phyloP scores from a whole-genome alignment of 1,284 basidiomycete genomes.

The Ustilago nuda region DNA sequence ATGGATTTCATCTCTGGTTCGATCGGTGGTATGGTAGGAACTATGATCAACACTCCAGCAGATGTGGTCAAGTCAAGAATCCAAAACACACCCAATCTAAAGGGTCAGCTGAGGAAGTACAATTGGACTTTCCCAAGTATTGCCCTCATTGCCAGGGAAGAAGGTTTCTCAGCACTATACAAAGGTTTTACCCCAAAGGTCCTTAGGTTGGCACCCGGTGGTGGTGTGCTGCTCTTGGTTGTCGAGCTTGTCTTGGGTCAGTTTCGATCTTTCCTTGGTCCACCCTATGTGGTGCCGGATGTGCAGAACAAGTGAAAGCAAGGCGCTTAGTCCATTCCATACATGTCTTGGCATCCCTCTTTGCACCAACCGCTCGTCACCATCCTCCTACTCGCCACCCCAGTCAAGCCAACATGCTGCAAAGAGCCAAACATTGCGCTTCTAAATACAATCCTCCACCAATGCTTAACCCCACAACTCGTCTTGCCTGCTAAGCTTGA shows the following conservation, averaged over 20 bases:
- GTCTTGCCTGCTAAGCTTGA: too few species aligned
- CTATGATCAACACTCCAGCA: slow-evolving; percentile 81
- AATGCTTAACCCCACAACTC: too few species aligned
- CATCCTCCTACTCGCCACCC: too few species aligned
- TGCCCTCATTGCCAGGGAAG: slow-evolving; percentile 85
- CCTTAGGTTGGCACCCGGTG: slow-evolving; percentile 88
- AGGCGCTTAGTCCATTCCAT: neutral
- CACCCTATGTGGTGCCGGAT: slow-evolving; percentile 54
- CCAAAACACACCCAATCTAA: slow-evolving; percentile 75
- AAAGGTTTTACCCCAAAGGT: slow-evolving; percentile 81
- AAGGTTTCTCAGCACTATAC: slow-evolving; percentile 89
- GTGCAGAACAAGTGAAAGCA: slow-evolving; percentile 1
- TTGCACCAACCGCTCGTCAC: too few species aligned
- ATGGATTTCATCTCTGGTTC: slow-evolving; percentile 94
- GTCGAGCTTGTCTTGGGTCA: slow-evolving; percentile 63
- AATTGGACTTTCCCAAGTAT: slow-evolving; percentile 82
- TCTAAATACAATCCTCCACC: too few species aligned
- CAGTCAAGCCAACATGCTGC: too few species aligned
- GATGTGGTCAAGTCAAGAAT: slow-evolving; percentile 97
- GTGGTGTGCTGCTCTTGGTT: slow-evolving; percentile 86
- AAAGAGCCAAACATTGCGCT: too few species aligned
- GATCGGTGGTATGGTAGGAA: slow-evolving; percentile 89
- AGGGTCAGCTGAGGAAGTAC: slow-evolving; percentile 76
- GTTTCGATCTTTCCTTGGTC: slow-evolving; percentile 57
- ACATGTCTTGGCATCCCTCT: too few species aligned